Evolutionary conservation across 2,329 filamentous ascomycete species (phyloP), one percentile per base, ranked within the genome.

Genomic region (Aspergillus novoparasiticus): DNA sequence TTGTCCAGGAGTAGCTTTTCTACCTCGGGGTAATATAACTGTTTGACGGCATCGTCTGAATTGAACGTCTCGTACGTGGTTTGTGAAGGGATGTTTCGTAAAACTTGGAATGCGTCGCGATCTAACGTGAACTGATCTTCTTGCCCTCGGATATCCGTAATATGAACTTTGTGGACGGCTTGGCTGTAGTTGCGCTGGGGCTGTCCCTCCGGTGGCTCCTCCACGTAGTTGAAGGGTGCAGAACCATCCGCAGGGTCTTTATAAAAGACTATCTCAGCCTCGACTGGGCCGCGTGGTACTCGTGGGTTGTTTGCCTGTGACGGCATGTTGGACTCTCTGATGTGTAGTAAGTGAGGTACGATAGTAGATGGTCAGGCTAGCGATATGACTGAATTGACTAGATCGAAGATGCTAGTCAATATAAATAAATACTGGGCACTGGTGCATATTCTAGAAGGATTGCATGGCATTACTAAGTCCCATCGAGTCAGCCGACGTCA

Each of bases 21-120:
- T 8, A 96, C 86, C 75, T 97, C 92, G 0, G 92, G 91, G 80
- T 97, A 97, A 82, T 96, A 97, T 60, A 87, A 84, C 1, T 79
- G 71, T 71, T 86, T 79, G 78, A 97, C 86, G 19, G 83, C 85
- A 71, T 93, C 89, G 74, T 91, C 87, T 4, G 76, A 77, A 76
- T 94, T 96, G 45, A 86, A 84, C 16, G 78, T 81, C 70, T 86
- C 82, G 51, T 81, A 80, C 46, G 79, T 81, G 34, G 85, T 79
- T 4, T 85, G 84, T 1, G 85, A 83, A 0, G 87, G 81, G 1
- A 92, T 78, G 69, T 83, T 78, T 19, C 81, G 80, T 57, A 93
- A 75, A 26, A 90, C 81, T 62, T 87, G 82, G 81, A 97, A 96
- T 66, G 92, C 92, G 76, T 93, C 87, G 60, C 81, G 83, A 79